Conservation (phyloP, 768 basidiomycete species). For the Termitomyces sp. region DNA sequence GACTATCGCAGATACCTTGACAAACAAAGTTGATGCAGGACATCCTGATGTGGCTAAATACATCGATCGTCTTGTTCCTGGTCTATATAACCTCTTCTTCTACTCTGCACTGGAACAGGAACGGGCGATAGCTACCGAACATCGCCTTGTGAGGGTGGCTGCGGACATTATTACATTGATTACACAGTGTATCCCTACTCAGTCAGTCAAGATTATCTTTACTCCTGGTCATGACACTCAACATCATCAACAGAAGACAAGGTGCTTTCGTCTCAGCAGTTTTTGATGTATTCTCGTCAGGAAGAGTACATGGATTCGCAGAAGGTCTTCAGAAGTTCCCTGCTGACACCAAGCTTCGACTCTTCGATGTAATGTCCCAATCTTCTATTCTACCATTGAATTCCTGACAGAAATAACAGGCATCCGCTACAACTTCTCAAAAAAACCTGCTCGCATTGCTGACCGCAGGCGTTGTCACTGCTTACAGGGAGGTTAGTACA, state of each 20-base stretch:
- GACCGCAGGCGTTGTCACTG: conserved; percentile 58
- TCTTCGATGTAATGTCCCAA: conserved; percentile 44
- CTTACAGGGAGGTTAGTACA: conserved; percentile 61
- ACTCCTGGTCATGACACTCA: background rate
- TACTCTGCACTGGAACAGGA: conserved; percentile 34
- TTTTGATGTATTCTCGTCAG: conserved; percentile 54
- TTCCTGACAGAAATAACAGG: conserved; percentile 26
- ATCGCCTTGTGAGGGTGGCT: conserved; percentile 55
- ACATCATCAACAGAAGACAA: conserved; percentile 52
- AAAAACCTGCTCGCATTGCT: conserved; percentile 68
- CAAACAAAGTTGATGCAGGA: conserved; percentile 37
- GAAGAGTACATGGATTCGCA: conserved; percentile 48
- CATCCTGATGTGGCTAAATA: conserved; percentile 81
- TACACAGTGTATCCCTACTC: conserved; percentile 54
- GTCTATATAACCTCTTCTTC: conserved; percentile 62
- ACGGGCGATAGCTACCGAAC: conserved; percentile 33
- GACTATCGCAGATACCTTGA: conserved; percentile 61
- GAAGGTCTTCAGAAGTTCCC: conserved; percentile 54
- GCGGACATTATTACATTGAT: conserved; percentile 67
- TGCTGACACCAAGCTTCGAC: conserved; percentile 33
- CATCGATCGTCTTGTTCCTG: conserved; percentile 69
- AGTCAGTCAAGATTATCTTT: conserved; percentile 49
- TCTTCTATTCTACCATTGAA: conserved; percentile 2
- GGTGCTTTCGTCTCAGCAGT: conserved; percentile 47
- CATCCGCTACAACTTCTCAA: conserved; percentile 40